Conservation (phyloP, 1,284 basidiomycete genomes). For the Sparassis latifolia region DNA sequence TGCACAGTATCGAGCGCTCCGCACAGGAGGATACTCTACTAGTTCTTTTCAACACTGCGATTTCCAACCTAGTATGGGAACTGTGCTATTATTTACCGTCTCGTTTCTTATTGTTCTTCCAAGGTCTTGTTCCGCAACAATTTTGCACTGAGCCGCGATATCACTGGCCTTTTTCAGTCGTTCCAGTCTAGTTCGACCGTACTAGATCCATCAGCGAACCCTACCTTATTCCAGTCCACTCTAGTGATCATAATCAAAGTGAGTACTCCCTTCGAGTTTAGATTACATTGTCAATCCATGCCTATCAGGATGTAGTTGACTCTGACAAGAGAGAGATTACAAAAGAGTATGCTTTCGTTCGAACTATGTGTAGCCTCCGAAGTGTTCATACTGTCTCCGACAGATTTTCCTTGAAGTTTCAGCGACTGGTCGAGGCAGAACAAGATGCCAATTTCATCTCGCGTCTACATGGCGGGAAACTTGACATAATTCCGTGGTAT, state of each 20-base stretch:
- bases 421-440: conserved; percentile 50
- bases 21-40: conserved; percentile 58
- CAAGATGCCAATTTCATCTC: conserved; percentile 58
- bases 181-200: conserved; percentile 58
- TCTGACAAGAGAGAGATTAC: conserved; percentile 51
- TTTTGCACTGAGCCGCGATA: conserved; percentile 52
- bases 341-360: too few relatives aligned
- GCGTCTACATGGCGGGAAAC: conserved; percentile 43
- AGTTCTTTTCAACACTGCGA: conserved; percentile 58
- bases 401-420: conserved; percentile 51
- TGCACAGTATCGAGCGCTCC: conserved; percentile 57
- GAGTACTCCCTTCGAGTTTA: too few relatives aligned
- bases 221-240: conserved; percentile 50
- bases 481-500: conserved; percentile 51
- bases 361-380: too few relatives aligned
- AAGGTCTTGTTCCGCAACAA: conserved; percentile 62
- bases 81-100: background rate
- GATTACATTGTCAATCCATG: too few relatives aligned
- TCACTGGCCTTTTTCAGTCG: conserved; percentile 54
- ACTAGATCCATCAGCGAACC: conserved; percentile 52
- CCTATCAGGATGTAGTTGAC: conserved; percentile 48
- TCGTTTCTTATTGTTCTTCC: background rate
- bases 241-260: conserved; percentile 60
- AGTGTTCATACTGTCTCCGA: too few relatives aligned
- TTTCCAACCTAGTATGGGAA: conserved; percentile 48